Percentiles rank a stretch among this genome's conserved stretches.
phyloP scores from a whole-genome alignment of 139 green algal species.

The Zygnema cylindricum region DNA sequence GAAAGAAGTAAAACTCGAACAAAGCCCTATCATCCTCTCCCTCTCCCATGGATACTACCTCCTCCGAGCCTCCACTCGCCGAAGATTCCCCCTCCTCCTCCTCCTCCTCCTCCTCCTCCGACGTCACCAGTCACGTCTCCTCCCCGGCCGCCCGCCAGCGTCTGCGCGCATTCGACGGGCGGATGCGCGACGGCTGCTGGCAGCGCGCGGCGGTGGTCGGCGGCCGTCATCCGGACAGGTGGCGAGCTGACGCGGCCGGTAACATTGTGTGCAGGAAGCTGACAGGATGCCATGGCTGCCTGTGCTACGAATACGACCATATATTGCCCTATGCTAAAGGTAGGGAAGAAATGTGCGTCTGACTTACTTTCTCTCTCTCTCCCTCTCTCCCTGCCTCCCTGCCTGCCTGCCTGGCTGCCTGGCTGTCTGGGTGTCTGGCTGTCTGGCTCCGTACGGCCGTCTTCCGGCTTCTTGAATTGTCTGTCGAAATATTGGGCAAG shows the following conservation, averaged over 20 bases:
- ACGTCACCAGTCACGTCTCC: background rate
- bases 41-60: background rate
- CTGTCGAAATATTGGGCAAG: no score
- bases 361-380: no score
- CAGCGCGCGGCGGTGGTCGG: conserved; percentile 45
- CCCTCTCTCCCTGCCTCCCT: no score
- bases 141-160: no score
- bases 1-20: background rate
- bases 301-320: conserved; percentile 65
- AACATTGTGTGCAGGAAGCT: conserved; percentile 56
- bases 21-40: background rate
- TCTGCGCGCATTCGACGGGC: conserved; percentile 42
- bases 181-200: conserved; percentile 49
- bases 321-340: conserved; percentile 62
- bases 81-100: background rate
- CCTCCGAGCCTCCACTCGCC: background rate
- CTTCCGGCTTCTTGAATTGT: no score
- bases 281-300: conserved; percentile 40
- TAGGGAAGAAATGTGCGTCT: no score
- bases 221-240: conserved; percentile 51
- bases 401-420: no score
- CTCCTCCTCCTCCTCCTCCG: background rate
- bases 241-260: conserved; percentile 47
- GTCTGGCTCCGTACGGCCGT: no score
- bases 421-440: no score